Percentiles rank a stretch among this genome's conserved stretches.
These are phyloP conservation scores for Lipomyces starkeyi DNA, from an alignment of 805 yeast genomes.

Conservation along the genomic window DNA sequence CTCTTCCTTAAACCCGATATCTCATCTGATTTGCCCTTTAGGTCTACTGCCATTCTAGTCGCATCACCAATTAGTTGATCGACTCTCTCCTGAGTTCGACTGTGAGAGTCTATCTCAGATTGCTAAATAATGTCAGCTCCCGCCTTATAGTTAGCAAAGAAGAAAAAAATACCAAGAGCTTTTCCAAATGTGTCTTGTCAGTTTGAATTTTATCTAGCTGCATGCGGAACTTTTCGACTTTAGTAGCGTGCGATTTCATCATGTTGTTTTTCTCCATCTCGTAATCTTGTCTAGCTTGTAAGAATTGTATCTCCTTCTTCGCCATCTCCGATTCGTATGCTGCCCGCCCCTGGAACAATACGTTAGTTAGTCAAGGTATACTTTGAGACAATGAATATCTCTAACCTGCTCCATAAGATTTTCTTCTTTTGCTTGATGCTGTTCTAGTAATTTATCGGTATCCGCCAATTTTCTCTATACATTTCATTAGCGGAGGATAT, in stretches of 20 bases:
- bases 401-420: background rate
- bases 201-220: background rate
- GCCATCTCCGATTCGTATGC: constrained; percentile 6
- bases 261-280: constrained; percentile 8
- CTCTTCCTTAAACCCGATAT: background rate
- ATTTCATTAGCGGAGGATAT: background rate
- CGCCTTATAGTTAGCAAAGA: background rate
- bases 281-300: constrained; percentile 1
- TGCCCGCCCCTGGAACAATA: background rate
- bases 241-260: constrained; percentile 1
- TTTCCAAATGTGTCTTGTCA: constrained; percentile 1
- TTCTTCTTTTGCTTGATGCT: background rate
- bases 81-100: constrained; percentile 1
- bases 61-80: background rate
- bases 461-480: background rate
- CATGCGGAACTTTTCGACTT: constrained; percentile 5
- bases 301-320: background rate
- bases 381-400: background rate
- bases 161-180: background rate
- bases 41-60: background rate
- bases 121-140: background rate
- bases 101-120: constrained; percentile 3
- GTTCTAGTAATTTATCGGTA: background rate
- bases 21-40: background rate
- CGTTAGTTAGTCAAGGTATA: background rate